These are phyloP conservation scores for Lophiostoma macrostomum DNA, from an alignment of 495 filamentous ascomycete genomes.

Conservation along the genomic window DNA sequence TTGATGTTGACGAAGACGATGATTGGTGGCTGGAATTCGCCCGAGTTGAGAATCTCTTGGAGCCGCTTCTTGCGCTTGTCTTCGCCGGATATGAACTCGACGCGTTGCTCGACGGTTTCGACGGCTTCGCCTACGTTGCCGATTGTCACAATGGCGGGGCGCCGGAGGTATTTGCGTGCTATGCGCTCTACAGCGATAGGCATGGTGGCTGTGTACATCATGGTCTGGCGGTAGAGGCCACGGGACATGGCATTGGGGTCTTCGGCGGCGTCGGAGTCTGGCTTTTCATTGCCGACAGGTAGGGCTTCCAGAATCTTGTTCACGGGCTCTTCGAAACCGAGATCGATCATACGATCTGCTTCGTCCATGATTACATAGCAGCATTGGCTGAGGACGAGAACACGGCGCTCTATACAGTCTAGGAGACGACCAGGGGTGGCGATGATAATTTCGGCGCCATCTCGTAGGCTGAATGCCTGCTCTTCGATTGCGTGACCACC, in stretches of 20 bases:
- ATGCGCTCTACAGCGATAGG: slow-evolving; percentile 90
- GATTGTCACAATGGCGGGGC: slow-evolving; percentile 92
- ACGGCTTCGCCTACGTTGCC: slow-evolving; percentile 96
- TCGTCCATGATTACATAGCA: slow-evolving; percentile 99
- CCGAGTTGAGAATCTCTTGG: slow-evolving; percentile 78
- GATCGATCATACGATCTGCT: slow-evolving; percentile 98
- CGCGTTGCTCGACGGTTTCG: slow-evolving; percentile 95
- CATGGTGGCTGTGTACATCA: slow-evolving; percentile 99
- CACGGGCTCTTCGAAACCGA: slow-evolving; percentile 95
- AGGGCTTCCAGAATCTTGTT: slow-evolving; percentile 99
- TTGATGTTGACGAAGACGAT: slow-evolving; percentile 99
- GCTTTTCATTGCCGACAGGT: slow-evolving; percentile 91
- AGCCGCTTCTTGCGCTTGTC: slow-evolving; percentile 98
- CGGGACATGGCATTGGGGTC: slow-evolving; percentile 79
- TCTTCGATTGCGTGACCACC: slow-evolving; percentile 96
- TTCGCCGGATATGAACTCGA: slow-evolving; percentile 88
- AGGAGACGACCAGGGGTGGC: slow-evolving; percentile 96
- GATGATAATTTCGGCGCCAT: slow-evolving; percentile 98
- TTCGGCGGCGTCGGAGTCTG: slow-evolving; percentile 91
- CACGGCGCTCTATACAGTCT: slow-evolving; percentile 91
- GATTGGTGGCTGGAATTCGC: slow-evolving; percentile 87
- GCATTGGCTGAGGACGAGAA: slow-evolving; percentile 89
- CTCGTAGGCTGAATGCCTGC: slow-evolving; percentile 87
- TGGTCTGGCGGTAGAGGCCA: slow-evolving; percentile 91
- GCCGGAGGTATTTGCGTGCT: slow-evolving; percentile 89